Conservation (phyloP, 225 moss, liverwort and hornwort genomes). For the Ulota crispa region DNA sequence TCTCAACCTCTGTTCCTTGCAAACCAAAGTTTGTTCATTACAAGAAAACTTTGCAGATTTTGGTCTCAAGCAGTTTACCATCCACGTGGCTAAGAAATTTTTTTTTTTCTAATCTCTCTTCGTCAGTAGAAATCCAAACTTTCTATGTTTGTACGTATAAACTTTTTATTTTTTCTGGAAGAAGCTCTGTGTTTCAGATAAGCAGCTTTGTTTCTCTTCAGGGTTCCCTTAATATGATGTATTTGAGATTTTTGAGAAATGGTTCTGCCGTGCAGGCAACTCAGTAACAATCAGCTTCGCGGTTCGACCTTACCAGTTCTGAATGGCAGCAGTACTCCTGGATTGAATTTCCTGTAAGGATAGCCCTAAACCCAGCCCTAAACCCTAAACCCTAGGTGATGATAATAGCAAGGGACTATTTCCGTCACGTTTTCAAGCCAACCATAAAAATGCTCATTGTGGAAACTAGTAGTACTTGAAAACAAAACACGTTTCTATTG, state of each 20-base stretch:
- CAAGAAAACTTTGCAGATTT: background rate
- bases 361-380: too few species aligned
- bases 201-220: background rate
- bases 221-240: background rate
- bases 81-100: background rate
- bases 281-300: slow-evolving; percentile 39
- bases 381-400: background rate
- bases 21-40: background rate
- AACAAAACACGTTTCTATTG: background rate
- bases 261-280: slow-evolving; percentile 32
- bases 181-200: background rate
- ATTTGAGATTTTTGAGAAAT: background rate
- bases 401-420: background rate
- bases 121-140: background rate
- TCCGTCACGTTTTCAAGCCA: background rate
- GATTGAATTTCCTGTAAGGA: slow-evolving; percentile 33
- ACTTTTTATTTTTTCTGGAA: background rate
- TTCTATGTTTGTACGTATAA: background rate
- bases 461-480: background rate
- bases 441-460: background rate
- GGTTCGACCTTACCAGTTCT: slow-evolving; percentile 29
- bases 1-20: background rate
- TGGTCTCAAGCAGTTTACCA: background rate
- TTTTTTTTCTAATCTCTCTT: background rate
- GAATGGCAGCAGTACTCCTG: slow-evolving; percentile 30